Evolutionary conservation across 805 yeast species (phyloP), one percentile per base, ranked within the genome.

Genomic region (Lipomyces sp.): DNA sequence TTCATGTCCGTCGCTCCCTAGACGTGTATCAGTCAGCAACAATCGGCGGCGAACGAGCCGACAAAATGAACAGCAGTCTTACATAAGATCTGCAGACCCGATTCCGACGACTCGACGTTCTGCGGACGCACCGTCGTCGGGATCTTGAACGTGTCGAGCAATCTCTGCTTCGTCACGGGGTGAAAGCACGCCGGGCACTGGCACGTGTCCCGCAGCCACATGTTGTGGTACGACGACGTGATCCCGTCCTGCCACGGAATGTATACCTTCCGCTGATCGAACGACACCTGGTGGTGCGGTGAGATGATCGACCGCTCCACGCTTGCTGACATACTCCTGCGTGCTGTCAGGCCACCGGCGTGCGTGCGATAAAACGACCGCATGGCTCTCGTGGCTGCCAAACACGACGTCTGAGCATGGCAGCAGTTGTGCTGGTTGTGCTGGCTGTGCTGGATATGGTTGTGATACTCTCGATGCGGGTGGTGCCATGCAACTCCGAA

Each of bases 161-260:
- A 66, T 44, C 86, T 67, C 65, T 82, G 87, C 59, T 77, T 79
- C 31, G 87, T 82, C 41, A 67, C 61, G 2, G 73, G 66, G 61
- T 76, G 81, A 65, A 72, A 80, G 64, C 85, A 81, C 26, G 70
- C 57, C 10, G 68, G 65, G 56, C 85, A 82, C 54, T 75, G 83
- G 58, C 87, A 82, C 59, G 76, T 74, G 64, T 82, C 87, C 41
- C 87, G 69, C 18, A 82, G 70, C 86, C 86, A 82, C 40, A 82
- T 72, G 62, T 75, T 63, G 61, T 79, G 80, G 53, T 51, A 66
- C 26, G 61, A 48, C 37, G 69, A 65, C 1, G 57, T 58, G 24
- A 45, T 39, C 8, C 65, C 67, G 41, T 61, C 61, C 13, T 45
- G 51, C 69, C 69, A 65, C 19, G 51, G 57, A 8, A 66, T 49